Evolutionary conservation across 441 rosid genomes (phyloP).

Genomic region (Bruguiera hainesii): DNA sequence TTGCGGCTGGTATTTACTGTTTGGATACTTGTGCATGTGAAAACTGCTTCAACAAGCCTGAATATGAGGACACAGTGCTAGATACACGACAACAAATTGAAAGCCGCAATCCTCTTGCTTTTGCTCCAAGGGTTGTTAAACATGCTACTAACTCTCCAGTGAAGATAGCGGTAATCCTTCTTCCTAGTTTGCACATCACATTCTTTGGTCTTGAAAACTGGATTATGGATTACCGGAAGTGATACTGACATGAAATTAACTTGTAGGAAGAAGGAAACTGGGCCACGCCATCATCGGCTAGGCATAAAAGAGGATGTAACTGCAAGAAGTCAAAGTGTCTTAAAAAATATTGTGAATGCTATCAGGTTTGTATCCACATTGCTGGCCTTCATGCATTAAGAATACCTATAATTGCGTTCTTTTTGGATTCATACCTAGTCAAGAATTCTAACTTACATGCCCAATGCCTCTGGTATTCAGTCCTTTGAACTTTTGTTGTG

Average conservation of each 20-base stretch:
- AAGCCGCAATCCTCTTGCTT: slow-evolving; percentile 51
- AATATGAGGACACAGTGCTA: slow-evolving; percentile 36
- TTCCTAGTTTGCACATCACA: slow-evolving; percentile 3
- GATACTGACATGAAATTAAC: slow-evolving; percentile 12
- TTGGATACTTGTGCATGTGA: slow-evolving; percentile 39
- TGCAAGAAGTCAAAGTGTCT: slow-evolving; percentile 60
- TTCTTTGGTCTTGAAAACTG: background rate
- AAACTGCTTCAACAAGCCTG: slow-evolving; percentile 41
- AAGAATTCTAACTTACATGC: background rate
- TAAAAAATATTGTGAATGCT: slow-evolving; percentile 67
- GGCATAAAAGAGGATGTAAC: slow-evolving; percentile 61
- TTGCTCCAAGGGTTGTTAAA: slow-evolving; percentile 41
- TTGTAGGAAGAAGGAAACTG: slow-evolving; percentile 33
- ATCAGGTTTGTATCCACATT: slow-evolving; percentile 39
- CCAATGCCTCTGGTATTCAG: too few relatives aligned
- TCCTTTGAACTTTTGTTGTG: too few relatives aligned
- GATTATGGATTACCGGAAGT: background rate
- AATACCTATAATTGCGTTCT: background rate
- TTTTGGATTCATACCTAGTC: background rate
- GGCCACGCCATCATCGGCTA: slow-evolving; percentile 37
- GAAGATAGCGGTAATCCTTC: slow-evolving; percentile 23
- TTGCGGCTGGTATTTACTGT: slow-evolving; percentile 47
- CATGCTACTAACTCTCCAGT: slow-evolving; percentile 22
- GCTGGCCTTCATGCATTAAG: background rate
- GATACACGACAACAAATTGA: slow-evolving; percentile 30